Base-by-base conservation (phyloP, 352 stramenopile genomes). In the Peronospora destructor region DNA sequence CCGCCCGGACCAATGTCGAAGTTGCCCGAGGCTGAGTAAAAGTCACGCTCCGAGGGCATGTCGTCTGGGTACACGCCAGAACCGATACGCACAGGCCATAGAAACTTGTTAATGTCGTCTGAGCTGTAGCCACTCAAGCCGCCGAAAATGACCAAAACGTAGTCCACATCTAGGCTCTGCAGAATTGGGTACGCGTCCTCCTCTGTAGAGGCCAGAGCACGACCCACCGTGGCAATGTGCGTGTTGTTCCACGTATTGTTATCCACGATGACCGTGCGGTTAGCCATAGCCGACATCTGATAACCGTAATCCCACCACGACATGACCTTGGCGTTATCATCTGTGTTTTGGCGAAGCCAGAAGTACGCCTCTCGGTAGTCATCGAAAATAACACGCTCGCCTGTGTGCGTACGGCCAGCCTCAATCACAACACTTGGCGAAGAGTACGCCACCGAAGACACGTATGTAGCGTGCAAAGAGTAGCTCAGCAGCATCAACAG, bases 221-320 rank as follows among this genome's bases (percentile, higher is more conserved):
- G 82, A 1, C 91, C 92, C n/a, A 97, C 87, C 11, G 89, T 97
- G 33, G 91, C 91, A 50, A 97, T 97, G 68, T 97, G 91, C 34
- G 88, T 96, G 68, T 97, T 96, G 75, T 97, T 97, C 91, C 91
- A 97, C 56, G 91, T 97, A 62, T 97, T 97, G 72, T 96, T 96
- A 69, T 97, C 92, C 2, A 97, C 92, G 14, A 90, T 71, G 11
- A 90, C 79, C n/a, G 82, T 92, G 44, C 82, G 82, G 59, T 92
- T 92, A 23, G 77, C 88, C 78, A 97, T 96, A 42, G 75, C 86
- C 46, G 79, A 87, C 73, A 96, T 96, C 65, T 97, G 86, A 56
- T 94, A 96, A 37, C 85, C 85, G 56, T 95, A 95, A 67, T 95
- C 85, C 86, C 86, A 95, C 87, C 87, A 96, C 45, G 79, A 73